Base-by-base conservation (phyloP, 208 protist species). In the Histomonas meleagridis region DNA sequence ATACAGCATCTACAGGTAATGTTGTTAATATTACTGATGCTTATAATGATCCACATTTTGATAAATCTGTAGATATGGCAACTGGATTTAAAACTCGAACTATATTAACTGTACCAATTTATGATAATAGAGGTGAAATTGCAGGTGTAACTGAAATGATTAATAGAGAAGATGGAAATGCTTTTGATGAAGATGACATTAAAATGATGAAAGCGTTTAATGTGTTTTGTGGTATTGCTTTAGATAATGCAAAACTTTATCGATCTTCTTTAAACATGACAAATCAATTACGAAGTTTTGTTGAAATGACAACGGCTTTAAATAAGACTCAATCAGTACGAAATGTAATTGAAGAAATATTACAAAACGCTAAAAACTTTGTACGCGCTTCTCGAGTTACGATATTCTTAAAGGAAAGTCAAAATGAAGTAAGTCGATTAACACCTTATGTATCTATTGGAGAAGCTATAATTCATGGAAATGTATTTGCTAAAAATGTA, bases 31-130 rank as follows among this genome's bases (percentile, higher is more conserved):
- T 95, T 26, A 43, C 76, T 26, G 94, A 95, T 69, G 94, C 94
- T 46, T 95, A 95, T 62, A 4, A 28, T 18, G 94, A 95, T 90
- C 35, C 43, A 38, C 62, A 93, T 26, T 95, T 95, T 93, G 94
- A 94, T 76, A 51, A 40, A 28, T 69, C 92, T 48, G 72, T 93
- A 35, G 94, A 95, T 92, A 43, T 60, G 43, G 32, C 69, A 46
- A 95, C 94, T 40, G 94, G 94, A 21, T 95, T 93, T 60, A 60
- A 91, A 16, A 95, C 94, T 12, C 46, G 70, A 40, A 92, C 51
- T 16, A 72, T 95, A 32, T 72, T 95, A 0, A 94, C 93, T 92
- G 81, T 95, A 7, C 93, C 95, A 7, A 94, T 95, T 57, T 65
- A 62, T 60, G 92, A 94, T 76, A 79, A 90, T 38, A 72, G 93